These are phyloP conservation scores for Leptoxyphium fumago DNA, from an alignment of 2,329 filamentous ascomycete species.

Conservation along the genomic window DNA sequence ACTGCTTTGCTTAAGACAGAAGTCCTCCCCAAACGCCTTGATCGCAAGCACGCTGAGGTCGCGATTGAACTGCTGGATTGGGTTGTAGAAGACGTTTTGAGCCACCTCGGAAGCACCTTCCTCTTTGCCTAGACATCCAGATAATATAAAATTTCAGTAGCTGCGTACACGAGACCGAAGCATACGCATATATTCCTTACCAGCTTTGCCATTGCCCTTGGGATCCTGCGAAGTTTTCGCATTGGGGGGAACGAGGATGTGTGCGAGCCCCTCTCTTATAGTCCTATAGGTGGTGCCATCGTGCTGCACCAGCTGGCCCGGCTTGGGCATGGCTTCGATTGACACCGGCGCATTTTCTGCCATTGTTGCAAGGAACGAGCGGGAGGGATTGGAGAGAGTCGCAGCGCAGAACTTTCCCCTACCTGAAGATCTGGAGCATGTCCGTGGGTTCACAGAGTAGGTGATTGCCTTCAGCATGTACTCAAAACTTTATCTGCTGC, in stretches of 20 bases:
- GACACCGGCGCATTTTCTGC: constrained; percentile 5
- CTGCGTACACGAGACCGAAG: not conserved
- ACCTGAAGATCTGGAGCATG: not conserved
- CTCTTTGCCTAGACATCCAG: not conserved
- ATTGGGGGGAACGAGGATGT: constrained; percentile 47
- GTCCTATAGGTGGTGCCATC: constrained; percentile 30
- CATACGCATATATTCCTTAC: constrained; percentile 4
- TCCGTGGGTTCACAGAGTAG: not conserved
- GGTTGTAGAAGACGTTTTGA: constrained; percentile 90
- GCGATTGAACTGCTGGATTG: constrained; percentile 97
- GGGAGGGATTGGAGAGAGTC: not conserved
- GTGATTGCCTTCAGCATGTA: not conserved
- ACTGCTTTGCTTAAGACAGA: constrained; percentile 12
- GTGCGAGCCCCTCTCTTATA: constrained; percentile 51
- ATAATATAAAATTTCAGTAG: not conserved
- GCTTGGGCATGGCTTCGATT: constrained; percentile 11
- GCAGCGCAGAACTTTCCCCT: not conserved
- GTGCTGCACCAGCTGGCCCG: constrained; percentile 19
- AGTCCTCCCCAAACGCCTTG: constrained; percentile 67
- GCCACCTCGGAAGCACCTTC: constrained; percentile 41
- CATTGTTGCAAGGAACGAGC: not conserved
- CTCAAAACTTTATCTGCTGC: not conserved
- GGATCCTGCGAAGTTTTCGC: constrained; percentile 34
- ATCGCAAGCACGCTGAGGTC: constrained; percentile 89
- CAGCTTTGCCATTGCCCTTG: constrained; percentile 24